Evolutionary conservation across 164 flowering plant species (phyloP), one percentile per base, ranked within the genome.

Genomic region (Tetrastigma voinierianum): DNA sequence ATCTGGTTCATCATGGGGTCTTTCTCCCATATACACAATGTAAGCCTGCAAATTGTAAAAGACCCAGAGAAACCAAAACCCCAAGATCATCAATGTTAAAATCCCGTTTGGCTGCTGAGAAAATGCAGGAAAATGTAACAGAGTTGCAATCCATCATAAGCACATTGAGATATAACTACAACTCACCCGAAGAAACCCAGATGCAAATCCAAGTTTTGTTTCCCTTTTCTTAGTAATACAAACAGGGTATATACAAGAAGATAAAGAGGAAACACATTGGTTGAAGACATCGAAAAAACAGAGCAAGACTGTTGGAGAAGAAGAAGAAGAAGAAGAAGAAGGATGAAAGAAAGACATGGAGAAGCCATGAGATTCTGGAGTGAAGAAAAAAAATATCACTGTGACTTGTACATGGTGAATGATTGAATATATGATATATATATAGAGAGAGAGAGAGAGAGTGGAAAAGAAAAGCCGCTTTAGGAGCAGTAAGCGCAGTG

Each of bases 21-120:
- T 78, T 25, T 68, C 81, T 20, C 80, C 83, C 85, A 82, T 70
- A 51, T 78, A 80, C 65, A 80, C 82, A 72, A 80, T 78, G 69
- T 81, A 65, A 72, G 76, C 83, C 83, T 81, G 62, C 10, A 44
- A n/a, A n/a, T n/a, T n/a, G n/a, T n/a, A n/a, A 24, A 9, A 44
- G 7, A 54, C 51, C 45, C 15, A 21, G 21, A 32, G 44, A 21
- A 53, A 58, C 8, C 43, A 10, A 17, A 62, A 46, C 12, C 11
- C 49, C 9, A 19, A 4, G 24, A 32, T 32, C 6, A 1, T 32
- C 40, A 32, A 3, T 4, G 40, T 32, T 32, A 32, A 32, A 32
- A 32, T 2, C 40, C 40, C 40, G 0, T 32, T 32, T 4, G 40
- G 40, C 40, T 32, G 40, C 40, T 32, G 40, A 32, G 40, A 32